Base-by-base conservation (phyloP, 495 filamentous ascomycete species). In the Penicillium argentinense region DNA sequence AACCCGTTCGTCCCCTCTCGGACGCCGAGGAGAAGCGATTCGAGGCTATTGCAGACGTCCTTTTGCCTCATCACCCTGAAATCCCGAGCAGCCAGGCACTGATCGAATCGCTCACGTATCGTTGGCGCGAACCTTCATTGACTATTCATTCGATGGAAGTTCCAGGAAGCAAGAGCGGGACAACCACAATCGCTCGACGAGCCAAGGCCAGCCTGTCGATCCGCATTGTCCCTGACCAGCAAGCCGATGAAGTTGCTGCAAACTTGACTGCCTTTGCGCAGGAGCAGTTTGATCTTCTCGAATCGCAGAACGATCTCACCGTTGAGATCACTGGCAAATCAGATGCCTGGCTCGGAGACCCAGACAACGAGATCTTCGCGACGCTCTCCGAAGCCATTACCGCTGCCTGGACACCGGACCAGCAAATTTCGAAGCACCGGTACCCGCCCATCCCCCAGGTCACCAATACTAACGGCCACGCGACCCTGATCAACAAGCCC, bases 301-400 rank as follows among this genome's bases (percentile, higher is more conserved):
- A 82, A 25, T 87, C 87, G 5, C 81, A 86, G 39, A 97, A 98
- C 52, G 79, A 79, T 21, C 78, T 97, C 30, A 86, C 80, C 1
- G 81, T 98, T 18, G 80, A 81, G 21, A 90, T 97, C 51, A 89
- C 93, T 34, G 90, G 95, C 51, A 86, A 89, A 63, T 92, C 93
- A 1, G 93, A 98, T 59, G 88, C 93, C 12, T 98, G 93, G 93
- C 80, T 98, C 0, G 93, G 93, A 2, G 90, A 96, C 46, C 90
- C 87, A 11, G 81, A 85, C 23, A 97, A 95, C 50, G 81, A 91
- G 54, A 89, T 96, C 53, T 98, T 96, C 59, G 80, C 83, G 27
- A 95, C 89, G 0, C 78, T 97, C 1, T 89, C 96, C 53, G 78
- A 86, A 46, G 95, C 92, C 1, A 83, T 97, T 37, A 83, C 89